Conservation (phyloP, 768 basidiomycete species). For the Trametes cinnabarina region DNA sequence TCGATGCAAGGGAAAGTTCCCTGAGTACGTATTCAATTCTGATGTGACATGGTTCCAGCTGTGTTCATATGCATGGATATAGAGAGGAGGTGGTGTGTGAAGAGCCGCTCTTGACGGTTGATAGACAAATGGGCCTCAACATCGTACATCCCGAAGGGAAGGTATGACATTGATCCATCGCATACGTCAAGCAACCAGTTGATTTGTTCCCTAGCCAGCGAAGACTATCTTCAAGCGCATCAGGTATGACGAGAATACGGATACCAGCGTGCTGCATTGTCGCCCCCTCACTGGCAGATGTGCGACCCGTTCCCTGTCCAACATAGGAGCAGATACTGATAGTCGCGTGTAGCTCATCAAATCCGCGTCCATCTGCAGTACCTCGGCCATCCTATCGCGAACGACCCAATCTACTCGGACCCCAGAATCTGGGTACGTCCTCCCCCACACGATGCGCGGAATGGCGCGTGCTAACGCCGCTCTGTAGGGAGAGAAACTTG, state of each 20-base stretch:
- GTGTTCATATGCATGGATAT: too few relatives aligned
- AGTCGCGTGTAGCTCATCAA: conserved; percentile 73
- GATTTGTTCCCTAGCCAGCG: conserved; percentile 52
- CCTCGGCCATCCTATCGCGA: conserved; percentile 90
- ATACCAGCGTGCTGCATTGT: conserved; percentile 88
- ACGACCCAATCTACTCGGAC: conserved; percentile 92
- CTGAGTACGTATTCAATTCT: conserved; percentile 60
- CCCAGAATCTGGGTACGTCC: conserved; percentile 66
- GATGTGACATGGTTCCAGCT: too few relatives aligned
- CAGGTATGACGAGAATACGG: conserved; percentile 72
- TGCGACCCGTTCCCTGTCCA: conserved; percentile 39
- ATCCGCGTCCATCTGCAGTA: conserved; percentile 96
- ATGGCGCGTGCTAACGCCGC: background rate
- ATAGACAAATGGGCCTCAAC: conserved; percentile 95
- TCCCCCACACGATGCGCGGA: background rate
- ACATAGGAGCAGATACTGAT: background rate
- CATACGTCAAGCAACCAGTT: background rate
- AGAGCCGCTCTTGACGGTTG: conserved; percentile 84
- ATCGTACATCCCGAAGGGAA: conserved; percentile 95
- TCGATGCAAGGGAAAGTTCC: conserved; percentile 81
- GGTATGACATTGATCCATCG: conserved; percentile 42
- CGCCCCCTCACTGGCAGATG: conserved; percentile 90
- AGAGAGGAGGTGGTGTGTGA: conserved; percentile 85
- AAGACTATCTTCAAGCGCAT: conserved; percentile 86
- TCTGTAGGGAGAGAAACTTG: conserved; percentile 63